A percentile compares a stretch with the other conserved stretches of the same genome.
Evolutionary conservation across 1,139 yeast species (phyloP).

Genomic region (Sugiyamaella castrensis): DNA sequence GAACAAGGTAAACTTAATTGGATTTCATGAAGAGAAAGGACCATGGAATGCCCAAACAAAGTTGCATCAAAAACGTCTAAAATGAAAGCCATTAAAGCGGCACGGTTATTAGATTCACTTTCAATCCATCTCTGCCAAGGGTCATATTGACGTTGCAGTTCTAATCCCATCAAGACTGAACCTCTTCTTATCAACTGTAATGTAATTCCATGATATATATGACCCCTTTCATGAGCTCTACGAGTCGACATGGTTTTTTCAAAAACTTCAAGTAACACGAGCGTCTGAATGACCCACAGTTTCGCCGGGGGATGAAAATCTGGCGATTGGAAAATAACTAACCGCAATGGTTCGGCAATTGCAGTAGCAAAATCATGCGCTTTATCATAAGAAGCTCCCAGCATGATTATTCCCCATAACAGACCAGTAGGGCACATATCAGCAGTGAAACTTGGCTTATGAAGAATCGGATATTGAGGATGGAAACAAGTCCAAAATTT

Average conservation of each 20-base stretch:
- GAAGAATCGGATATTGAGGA: constrained; percentile 59
- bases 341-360: constrained; percentile 61
- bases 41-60: constrained; percentile 70
- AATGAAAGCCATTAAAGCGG: constrained; percentile 76
- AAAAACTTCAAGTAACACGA: constrained; percentile 59
- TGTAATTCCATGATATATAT: constrained; percentile 73
- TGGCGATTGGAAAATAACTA: constrained; percentile 54
- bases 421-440: constrained; percentile 51
- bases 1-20: constrained; percentile 77
- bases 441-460: constrained; percentile 61
- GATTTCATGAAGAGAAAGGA: constrained; percentile 64
- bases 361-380: constrained; percentile 42
- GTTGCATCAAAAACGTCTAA: constrained; percentile 78
- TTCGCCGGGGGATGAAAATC: constrained; percentile 57
- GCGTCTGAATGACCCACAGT: constrained; percentile 65
- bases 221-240: constrained; percentile 62
- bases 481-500: constrained; percentile 59
- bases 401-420: constrained; percentile 53
- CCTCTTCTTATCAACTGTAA: constrained; percentile 69
- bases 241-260: constrained; percentile 60
- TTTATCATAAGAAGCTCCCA: constrained; percentile 47
- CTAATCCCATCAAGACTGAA: constrained; percentile 50
- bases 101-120: constrained; percentile 71
- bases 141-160: constrained; percentile 25
- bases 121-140: constrained; percentile 66